A percentile compares a stretch with the other conserved stretches of the same genome.
Conservation (phyloP, 179 eudicot species). For the Actinidia polygama region DNA sequence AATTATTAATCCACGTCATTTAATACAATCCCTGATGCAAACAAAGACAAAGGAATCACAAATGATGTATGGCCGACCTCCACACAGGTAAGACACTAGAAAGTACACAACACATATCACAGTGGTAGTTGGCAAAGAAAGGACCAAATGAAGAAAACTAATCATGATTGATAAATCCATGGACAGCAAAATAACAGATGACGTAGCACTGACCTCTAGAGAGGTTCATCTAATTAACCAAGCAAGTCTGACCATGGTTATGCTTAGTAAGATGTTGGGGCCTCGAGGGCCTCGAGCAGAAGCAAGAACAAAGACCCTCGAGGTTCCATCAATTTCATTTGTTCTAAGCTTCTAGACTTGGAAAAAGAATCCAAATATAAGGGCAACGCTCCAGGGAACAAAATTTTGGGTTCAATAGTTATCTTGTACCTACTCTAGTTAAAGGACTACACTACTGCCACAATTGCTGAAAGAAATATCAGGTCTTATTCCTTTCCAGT, state of each 20-base stretch:
- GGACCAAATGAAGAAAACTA: not conserved
- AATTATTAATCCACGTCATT: not conserved
- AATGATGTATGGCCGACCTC: not conserved
- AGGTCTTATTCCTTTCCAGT: not conserved
- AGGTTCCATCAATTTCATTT: too few relatives aligned
- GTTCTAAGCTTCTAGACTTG: too few relatives aligned
- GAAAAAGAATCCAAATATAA: too few relatives aligned
- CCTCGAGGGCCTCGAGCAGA: too few relatives aligned
- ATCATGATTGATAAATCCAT: not conserved
- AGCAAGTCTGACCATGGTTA: too few relatives aligned
- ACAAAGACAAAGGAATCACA: not conserved
- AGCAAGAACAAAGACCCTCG: too few relatives aligned
- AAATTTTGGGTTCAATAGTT: too few relatives aligned
- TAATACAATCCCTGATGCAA: not conserved
- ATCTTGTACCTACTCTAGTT: not conserved
- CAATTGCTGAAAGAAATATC: not conserved
- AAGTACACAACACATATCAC: too few relatives aligned
- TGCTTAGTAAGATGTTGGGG: too few relatives aligned
- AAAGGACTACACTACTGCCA: not conserved
- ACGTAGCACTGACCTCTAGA: not conserved
- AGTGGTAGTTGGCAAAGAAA: not conserved
- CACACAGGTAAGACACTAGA: too few relatives aligned
- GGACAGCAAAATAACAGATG: not conserved
- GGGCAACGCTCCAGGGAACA: too few relatives aligned
- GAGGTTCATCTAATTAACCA: too few relatives aligned